Conservation (phyloP, 2,329 filamentous ascomycete species). For the Onygenales sp. region DNA sequence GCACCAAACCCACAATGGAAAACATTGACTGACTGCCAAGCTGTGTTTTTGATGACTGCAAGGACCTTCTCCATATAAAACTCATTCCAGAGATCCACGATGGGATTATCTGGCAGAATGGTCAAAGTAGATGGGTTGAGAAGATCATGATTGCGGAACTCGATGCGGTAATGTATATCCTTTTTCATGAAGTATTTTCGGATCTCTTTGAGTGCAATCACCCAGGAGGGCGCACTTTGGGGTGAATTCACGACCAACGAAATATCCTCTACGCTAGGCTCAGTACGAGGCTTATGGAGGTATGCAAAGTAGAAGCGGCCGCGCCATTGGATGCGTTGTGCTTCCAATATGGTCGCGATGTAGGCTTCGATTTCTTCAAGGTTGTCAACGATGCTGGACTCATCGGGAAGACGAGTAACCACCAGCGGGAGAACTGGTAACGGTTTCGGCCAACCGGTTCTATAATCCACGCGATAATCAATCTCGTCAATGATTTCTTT, state of each 20-base stretch:
- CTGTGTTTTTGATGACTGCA: not conserved
- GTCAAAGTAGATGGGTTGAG: not conserved
- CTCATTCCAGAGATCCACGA: not conserved
- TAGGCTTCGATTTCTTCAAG: not conserved
- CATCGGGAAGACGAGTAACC: not conserved
- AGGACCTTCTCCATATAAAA: not conserved
- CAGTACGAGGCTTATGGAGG: not conserved
- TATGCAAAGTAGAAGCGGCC: not conserved
- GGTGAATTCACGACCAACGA: not conserved
- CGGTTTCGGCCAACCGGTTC: not conserved
- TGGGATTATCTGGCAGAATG: not conserved
- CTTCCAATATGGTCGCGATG: not conserved
- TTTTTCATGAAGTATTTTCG: not conserved
- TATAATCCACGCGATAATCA: not conserved
- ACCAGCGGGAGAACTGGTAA: not conserved
- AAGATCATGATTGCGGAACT: not conserved
- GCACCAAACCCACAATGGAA: not conserved
- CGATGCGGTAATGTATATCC: not conserved
- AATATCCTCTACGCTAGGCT: not conserved
- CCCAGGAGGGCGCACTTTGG: not conserved
- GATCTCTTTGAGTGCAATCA: not conserved
- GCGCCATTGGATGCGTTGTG: not conserved
- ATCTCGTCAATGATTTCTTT: not conserved
- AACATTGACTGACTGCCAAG: slow-evolving; percentile 1
- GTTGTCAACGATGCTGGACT: not conserved